Evolutionary conservation across 2,329 filamentous ascomycete species (phyloP).

Genomic region (Periglandula ipomoeae): DNA sequence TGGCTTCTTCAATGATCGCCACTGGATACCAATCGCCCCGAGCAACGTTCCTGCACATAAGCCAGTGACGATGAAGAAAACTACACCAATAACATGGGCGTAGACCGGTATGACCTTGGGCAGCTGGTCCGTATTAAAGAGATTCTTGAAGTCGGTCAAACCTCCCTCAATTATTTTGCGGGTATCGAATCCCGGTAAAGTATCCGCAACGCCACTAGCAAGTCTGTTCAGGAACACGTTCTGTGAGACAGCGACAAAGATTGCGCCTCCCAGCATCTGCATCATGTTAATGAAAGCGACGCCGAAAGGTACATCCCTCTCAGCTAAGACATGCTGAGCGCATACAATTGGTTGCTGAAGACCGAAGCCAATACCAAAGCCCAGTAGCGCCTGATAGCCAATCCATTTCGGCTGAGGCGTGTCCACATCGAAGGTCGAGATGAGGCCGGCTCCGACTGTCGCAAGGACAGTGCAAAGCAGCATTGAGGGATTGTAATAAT

Average conservation of each 20-base stretch:
- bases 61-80: neutral
- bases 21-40: neutral
- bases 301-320: neutral
- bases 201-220: neutral
- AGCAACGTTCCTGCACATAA: neutral
- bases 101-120: neutral
- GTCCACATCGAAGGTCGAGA: too few species aligned
- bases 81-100: neutral
- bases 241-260: neutral
- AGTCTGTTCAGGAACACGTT: neutral
- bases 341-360: too few species aligned
- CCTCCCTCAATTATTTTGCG: neutral
- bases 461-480: too few species aligned
- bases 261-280: neutral
- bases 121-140: neutral
- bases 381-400: too few species aligned
- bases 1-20: neutral
- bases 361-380: too few species aligned
- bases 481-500: too few species aligned
- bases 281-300: neutral
- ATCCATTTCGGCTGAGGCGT: too few species aligned
- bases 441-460: too few species aligned
- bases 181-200: neutral
- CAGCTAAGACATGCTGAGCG: neutral
- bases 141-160: neutral